Conservation (phyloP, 1,284 basidiomycete species). For the Porodaedalea pini region DNA sequence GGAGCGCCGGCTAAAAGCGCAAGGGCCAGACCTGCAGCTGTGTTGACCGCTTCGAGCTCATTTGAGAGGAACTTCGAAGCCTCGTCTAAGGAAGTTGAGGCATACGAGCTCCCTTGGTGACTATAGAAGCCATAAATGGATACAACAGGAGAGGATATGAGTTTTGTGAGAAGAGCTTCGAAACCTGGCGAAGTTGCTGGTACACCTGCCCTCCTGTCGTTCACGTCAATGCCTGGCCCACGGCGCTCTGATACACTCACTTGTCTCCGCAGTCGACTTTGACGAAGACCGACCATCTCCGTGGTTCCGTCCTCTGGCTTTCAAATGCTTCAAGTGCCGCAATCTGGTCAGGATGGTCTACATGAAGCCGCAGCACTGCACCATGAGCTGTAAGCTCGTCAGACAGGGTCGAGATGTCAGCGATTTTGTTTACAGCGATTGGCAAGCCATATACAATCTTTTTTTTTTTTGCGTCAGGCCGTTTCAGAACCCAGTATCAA, state of each 20-base stretch:
- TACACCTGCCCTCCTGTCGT: conserved; percentile 77
- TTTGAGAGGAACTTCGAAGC: conserved; percentile 63
- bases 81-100: conserved; percentile 58
- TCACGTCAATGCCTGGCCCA: not conserved
- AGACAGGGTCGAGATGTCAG: conserved; percentile 62
- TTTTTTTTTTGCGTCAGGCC: conserved; percentile 1
- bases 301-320: conserved; percentile 35
- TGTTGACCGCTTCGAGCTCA: conserved; percentile 73
- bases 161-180: conserved; percentile 47
- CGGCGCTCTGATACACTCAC: conserved; percentile 39
- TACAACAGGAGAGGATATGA: conserved; percentile 52
- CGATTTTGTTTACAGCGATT: conserved; percentile 64
- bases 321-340: conserved; percentile 59
- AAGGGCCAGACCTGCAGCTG: conserved; percentile 58
- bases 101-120: conserved; percentile 77
- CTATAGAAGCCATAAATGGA: conserved; percentile 81
- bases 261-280: conserved; percentile 79
- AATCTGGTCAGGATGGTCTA: conserved; percentile 77
- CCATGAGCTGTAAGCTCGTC: conserved; percentile 50
- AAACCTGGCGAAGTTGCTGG: conserved; percentile 53
- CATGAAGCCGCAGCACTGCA: conserved; percentile 60
- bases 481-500: no score
- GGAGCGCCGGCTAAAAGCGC: conserved; percentile 39
- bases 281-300: conserved; percentile 73
- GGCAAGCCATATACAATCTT: conserved; percentile 82